phyloP scores from a whole-genome alignment of 169 alveolate genomes.

The Cryptosporidium canis region DNA sequence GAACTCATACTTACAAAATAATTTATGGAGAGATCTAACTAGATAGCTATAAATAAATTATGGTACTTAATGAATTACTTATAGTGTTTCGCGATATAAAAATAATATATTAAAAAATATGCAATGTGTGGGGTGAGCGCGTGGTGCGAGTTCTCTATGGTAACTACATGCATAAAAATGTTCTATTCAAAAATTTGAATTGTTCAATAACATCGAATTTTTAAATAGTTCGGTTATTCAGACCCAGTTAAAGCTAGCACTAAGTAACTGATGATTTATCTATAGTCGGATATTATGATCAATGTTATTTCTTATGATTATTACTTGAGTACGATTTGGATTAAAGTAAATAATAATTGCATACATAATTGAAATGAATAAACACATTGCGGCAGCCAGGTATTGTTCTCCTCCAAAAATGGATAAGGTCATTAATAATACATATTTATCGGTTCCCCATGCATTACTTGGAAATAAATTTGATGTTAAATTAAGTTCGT shows the following conservation, averaged over 20 bases:
- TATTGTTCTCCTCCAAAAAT: slow-evolving; percentile 67
- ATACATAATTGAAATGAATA: slow-evolving; percentile 32
- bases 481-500: slow-evolving; percentile 41
- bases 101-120: slow-evolving; percentile 4
- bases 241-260: neutral
- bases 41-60: neutral
- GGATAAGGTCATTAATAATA: slow-evolving; percentile 36
- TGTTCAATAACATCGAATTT: neutral
- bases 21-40: neutral
- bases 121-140: slow-evolving; percentile 73
- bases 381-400: slow-evolving; percentile 45
- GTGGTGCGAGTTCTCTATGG: neutral
- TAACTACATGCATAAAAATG: slow-evolving; percentile 7
- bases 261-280: neutral
- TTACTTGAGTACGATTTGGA: slow-evolving; percentile 59
- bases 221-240: neutral
- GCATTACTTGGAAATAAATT: slow-evolving; percentile 59
- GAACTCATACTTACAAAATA: slow-evolving; percentile 12
- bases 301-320: slow-evolving; percentile 25
- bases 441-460: slow-evolving; percentile 67
- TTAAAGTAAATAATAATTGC: slow-evolving; percentile 32
- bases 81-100: neutral
- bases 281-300: slow-evolving; percentile 11
- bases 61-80: neutral
- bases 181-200: neutral